These are phyloP conservation scores for Globisporangium recalcitrans DNA, from an alignment of 352 stramenopile genomes.

Conservation along the genomic window DNA sequence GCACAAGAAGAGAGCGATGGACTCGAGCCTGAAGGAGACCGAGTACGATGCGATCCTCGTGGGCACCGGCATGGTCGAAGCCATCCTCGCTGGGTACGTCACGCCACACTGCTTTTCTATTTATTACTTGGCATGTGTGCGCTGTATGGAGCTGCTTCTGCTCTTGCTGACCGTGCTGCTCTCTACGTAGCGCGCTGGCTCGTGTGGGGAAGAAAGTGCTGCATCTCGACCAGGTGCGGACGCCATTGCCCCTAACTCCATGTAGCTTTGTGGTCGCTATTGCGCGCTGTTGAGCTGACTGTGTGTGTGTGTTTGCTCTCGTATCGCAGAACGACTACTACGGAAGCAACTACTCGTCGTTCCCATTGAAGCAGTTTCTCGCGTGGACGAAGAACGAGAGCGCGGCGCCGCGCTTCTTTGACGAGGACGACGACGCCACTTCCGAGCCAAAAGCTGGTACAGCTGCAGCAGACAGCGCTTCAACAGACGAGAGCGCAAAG, in stretches of 20 bases:
- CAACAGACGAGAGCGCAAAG: neutral
- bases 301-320: neutral
- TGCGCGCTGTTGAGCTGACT: neutral
- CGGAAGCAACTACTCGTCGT: conserved; percentile 73
- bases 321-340: conserved; percentile 73
- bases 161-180: neutral
- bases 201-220: conserved; percentile 71
- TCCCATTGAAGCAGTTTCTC: conserved; percentile 52
- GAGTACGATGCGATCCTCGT: conserved; percentile 76
- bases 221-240: conserved; percentile 62
- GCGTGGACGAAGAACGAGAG: conserved; percentile 52
- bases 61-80: conserved; percentile 77
- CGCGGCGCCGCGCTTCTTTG: conserved; percentile 28
- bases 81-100: conserved; percentile 63
- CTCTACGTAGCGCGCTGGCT: conserved; percentile 38
- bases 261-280: neutral
- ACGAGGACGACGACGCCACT: conserved; percentile 22
- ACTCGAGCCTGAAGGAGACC: conserved; percentile 45
- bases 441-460: neutral
- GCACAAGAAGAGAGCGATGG: conserved; percentile 26
- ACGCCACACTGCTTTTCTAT: neutral
- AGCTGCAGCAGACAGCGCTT: too few species aligned
- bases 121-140: too few species aligned
- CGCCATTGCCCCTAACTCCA: too few species aligned
- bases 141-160: neutral